phyloP scores from a whole-genome alignment of 805 yeast genomes.

The Yarrowia osloensis region DNA sequence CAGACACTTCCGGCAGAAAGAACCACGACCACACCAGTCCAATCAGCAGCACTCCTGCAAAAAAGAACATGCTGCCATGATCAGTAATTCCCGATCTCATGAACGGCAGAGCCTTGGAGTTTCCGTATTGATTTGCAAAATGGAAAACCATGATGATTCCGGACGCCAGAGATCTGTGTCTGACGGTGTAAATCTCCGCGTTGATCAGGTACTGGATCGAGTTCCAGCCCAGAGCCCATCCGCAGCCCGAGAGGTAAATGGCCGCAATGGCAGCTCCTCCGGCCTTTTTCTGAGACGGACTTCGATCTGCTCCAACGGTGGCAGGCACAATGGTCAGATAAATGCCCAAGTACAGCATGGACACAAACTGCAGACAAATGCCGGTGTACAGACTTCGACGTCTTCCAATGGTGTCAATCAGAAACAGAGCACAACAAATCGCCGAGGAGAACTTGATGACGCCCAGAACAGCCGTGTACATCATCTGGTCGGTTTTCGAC shows the following conservation, averaged over 20 bases:
- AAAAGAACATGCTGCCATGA: slow-evolving; percentile 56
- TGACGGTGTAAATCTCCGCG: slow-evolving; percentile 57
- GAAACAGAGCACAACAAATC: slow-evolving; percentile 53
- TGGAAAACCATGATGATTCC: slow-evolving; percentile 58
- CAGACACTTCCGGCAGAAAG: slow-evolving; percentile 54
- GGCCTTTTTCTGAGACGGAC: slow-evolving; percentile 45
- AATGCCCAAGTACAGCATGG: slow-evolving; percentile 52
- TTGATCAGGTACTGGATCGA: slow-evolving; percentile 56
- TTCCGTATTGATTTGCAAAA: slow-evolving; percentile 59
- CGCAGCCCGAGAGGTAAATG: slow-evolving; percentile 54
- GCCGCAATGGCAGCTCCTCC: slow-evolving; percentile 55
- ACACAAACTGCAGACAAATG: slow-evolving; percentile 48
- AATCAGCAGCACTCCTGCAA: slow-evolving; percentile 47
- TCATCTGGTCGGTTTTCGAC: slow-evolving; percentile 44
- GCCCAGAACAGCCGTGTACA: slow-evolving; percentile 57
- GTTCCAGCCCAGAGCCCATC: slow-evolving; percentile 64
- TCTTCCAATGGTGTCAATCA: slow-evolving; percentile 59
- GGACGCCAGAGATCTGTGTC: slow-evolving; percentile 53
- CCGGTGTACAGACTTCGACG: slow-evolving; percentile 53
- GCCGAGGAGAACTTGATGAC: slow-evolving; percentile 55
- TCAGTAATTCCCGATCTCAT: slow-evolving; percentile 51
- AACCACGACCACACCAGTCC: slow-evolving; percentile 53
- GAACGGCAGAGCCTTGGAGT: slow-evolving; percentile 56
- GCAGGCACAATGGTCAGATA: slow-evolving; percentile 46
- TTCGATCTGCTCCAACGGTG: slow-evolving; percentile 43